Base-by-base conservation (phyloP, 2,329 filamentous ascomycete genomes). In the Pseudogymnoascus sp. region DNA sequence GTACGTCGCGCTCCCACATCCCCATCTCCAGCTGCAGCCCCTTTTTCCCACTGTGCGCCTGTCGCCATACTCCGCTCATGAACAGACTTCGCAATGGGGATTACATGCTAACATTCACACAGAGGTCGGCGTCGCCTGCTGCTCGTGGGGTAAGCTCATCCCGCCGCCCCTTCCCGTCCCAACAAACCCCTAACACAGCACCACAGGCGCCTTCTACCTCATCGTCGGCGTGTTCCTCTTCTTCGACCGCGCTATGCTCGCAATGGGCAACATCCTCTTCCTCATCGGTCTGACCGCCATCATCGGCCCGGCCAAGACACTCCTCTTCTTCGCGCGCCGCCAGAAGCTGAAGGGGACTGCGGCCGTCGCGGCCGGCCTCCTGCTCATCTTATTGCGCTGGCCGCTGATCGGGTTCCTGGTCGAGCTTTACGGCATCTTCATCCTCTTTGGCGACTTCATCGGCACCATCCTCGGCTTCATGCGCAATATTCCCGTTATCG, bases 241-340 rank as follows among this genome's bases (percentile, higher is more conserved):
- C 80, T 99, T 99, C 80, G 95, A 99, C 78, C 87, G 95, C 68
- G 91, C 95, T 72, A 93, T 97, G 91, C 86, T 99, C 63, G 93
- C 93, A 69, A 97, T 97, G 95, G 95, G 95, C 79, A 97, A 97
- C 74, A 96, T 99, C 76, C 91, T 99, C 75, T 97, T 99, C 82
- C 86, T 99, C 62, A 91, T 96, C 79, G 95, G 95, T 75, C 86
- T 99, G 25, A 96, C 93, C 31, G 89, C 97, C 64, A 96, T 97
- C 71, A 96, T 99, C 78, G 95, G 95, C 45, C 84, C 91, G 23
- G 84, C 89, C 75, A 97, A 97, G 75, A 97, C 95, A 0, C 81
- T 93, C 67, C 81, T 89, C 74, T 99, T 99, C 86, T 99, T 99
- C 80, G 90, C 92, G 60, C 89, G 95, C 65, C 88, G 87, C 70